These are phyloP conservation scores for Papilionanthe hybrid DNA, from an alignment of 116 monocot genomes.

Conservation along the genomic window DNA sequence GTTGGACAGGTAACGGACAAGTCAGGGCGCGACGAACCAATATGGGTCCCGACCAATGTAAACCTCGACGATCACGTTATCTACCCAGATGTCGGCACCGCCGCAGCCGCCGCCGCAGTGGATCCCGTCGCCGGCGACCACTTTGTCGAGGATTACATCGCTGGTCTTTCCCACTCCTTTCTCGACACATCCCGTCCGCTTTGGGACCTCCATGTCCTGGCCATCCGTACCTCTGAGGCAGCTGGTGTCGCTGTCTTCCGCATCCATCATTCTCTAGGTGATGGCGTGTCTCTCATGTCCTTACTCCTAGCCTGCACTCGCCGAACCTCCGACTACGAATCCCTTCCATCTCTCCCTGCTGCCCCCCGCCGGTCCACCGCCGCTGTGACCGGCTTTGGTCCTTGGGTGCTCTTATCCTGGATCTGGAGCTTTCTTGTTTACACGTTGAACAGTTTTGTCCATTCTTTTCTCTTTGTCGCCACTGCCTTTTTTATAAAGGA, in stretches of 20 bases:
- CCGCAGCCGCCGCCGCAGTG: not conserved
- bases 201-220: conserved; percentile 90
- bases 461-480: conserved; percentile 30
- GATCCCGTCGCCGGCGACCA: conserved; percentile 26
- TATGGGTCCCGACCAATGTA: conserved; percentile 60
- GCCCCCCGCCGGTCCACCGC: conserved; percentile 2
- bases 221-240: conserved; percentile 65
- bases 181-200: conserved; percentile 56
- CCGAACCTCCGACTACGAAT: conserved; percentile 41
- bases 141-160: conserved; percentile 63
- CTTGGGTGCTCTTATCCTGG: conserved; percentile 7
- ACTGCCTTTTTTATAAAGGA: conserved; percentile 50
- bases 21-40: conserved; percentile 13
- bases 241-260: conserved; percentile 49
- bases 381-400: not conserved
- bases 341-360: conserved; percentile 43
- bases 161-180: conserved; percentile 30
- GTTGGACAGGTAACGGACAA: conserved; percentile 23
- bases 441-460: conserved; percentile 47
- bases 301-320: conserved; percentile 89
- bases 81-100: conserved; percentile 32
- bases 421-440: conserved; percentile 29
- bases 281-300: conserved; percentile 77
- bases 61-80: conserved; percentile 51
- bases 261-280: conserved; percentile 87